phyloP scores from a whole-genome alignment of 305 asterid genomes.

The Vinca major region DNA sequence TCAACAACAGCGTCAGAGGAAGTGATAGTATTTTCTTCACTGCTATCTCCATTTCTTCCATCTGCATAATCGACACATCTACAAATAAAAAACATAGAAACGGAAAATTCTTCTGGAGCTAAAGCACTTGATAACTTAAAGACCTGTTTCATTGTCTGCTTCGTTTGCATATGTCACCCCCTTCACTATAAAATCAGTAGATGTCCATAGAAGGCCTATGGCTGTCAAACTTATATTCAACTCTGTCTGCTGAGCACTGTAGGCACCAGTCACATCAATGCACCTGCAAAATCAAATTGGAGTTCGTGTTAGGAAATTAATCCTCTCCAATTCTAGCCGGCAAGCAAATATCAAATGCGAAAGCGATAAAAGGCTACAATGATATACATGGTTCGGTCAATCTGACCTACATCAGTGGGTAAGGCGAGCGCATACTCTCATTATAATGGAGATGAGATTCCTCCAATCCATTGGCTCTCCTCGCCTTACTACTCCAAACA shows the following conservation, averaged over 20 bases:
- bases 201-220: conserved; percentile 87
- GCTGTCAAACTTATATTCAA: conserved; percentile 95
- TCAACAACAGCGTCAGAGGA: conserved; percentile 34
- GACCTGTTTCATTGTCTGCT: conserved; percentile 52
- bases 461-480: too few species aligned
- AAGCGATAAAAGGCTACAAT: too few species aligned
- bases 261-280: conserved; percentile 93
- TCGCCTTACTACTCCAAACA: too few species aligned
- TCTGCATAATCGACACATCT: conserved; percentile 37
- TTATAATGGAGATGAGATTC: too few species aligned
- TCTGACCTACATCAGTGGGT: too few species aligned
- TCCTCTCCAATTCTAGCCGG: too few species aligned
- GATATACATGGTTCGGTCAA: too few species aligned
- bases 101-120: background rate
- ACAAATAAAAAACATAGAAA: conserved; percentile 7
- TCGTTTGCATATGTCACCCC: conserved; percentile 40
- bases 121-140: background rate
- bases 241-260: conserved; percentile 85
- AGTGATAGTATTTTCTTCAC: conserved; percentile 28
- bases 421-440: too few species aligned
- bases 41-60: conserved; percentile 32
- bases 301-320: too few species aligned
- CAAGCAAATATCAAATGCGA: too few species aligned
- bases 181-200: conserved; percentile 86
- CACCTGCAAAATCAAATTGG: conserved; percentile 76